These are phyloP conservation scores for Aspergillus fructus DNA, from an alignment of 2,329 filamentous ascomycete species.

Conservation along the genomic window DNA sequence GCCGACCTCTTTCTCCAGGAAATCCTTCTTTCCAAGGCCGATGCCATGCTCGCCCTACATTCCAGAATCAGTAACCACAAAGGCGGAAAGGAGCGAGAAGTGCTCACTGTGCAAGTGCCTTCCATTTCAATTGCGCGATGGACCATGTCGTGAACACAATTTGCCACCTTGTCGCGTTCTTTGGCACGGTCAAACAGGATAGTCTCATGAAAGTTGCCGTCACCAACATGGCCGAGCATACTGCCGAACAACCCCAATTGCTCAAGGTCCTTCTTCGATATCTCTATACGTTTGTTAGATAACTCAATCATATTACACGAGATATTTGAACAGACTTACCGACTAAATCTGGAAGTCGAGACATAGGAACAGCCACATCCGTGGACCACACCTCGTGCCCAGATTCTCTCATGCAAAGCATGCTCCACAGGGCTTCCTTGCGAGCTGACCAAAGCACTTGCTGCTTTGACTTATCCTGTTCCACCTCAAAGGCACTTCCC, in stretches of 20 bases:
- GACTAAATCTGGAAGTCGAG: slow-evolving; percentile 61
- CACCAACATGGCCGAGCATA: slow-evolving; percentile 85
- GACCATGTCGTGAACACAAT: slow-evolving; percentile 78
- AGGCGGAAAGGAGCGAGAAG: too few relatives aligned
- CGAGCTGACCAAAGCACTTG: slow-evolving; percentile 62
- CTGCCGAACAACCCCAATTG: slow-evolving; percentile 82
- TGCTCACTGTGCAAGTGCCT: slow-evolving; percentile 71
- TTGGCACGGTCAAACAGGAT: slow-evolving; percentile 84
- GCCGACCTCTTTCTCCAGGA: too few relatives aligned
- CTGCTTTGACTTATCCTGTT: slow-evolving; percentile 43
- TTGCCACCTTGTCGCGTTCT: slow-evolving; percentile 65
- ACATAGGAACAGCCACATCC: slow-evolving; percentile 61
- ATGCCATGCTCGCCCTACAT: too few relatives aligned
- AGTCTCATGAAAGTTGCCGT: slow-evolving; percentile 91
- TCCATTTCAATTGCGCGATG: slow-evolving; percentile 87
- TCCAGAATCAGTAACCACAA: too few relatives aligned
- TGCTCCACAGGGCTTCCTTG: slow-evolving; percentile 62
- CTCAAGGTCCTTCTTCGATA: slow-evolving; percentile 76
- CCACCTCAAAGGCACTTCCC: slow-evolving; percentile 61
- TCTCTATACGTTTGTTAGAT: too few relatives aligned
- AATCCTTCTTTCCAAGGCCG: too few relatives aligned
- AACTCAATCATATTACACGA: too few relatives aligned
- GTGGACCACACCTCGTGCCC: slow-evolving; percentile 62
- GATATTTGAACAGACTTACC: slow-evolving; percentile 33
- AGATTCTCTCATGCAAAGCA: slow-evolving; percentile 56